These are phyloP conservation scores for Capillidium heterosporum DNA, from an alignment of 371 early-diverging fungal genomes.

Conservation along the genomic window DNA sequence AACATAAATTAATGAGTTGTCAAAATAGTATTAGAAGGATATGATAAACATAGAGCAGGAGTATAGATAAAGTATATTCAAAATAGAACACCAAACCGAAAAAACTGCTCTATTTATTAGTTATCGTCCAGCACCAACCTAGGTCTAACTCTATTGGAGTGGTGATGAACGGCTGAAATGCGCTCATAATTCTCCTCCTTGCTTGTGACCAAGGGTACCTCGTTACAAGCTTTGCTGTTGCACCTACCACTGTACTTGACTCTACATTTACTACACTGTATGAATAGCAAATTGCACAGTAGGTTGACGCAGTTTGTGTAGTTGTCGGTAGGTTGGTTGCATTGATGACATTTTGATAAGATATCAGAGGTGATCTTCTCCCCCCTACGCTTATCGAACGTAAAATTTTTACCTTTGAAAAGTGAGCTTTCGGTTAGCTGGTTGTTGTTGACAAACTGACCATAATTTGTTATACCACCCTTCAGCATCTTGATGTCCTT, in stretches of 20 bases:
- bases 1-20: too few species aligned
- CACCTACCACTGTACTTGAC: conserved; percentile 37
- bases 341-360: conserved; percentile 40
- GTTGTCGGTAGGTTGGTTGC: conserved; percentile 39
- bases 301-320: conserved; percentile 46
- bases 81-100: too few species aligned
- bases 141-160: background rate
- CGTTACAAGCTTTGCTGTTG: conserved; percentile 30
- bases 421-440: conserved; percentile 17
- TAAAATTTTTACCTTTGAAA: conserved; percentile 58
- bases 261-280: conserved; percentile 40
- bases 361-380: conserved; percentile 48
- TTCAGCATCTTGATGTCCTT: conserved; percentile 44
- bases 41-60: too few species aligned
- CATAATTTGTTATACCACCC: conserved; percentile 66
- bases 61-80: too few species aligned
- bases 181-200: conserved; percentile 5
- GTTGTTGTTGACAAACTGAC: conserved; percentile 26
- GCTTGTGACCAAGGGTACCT: conserved; percentile 16
- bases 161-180: background rate
- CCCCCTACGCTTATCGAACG: conserved; percentile 55
- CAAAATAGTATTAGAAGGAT: too few species aligned
- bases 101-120: too few species aligned
- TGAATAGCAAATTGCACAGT: conserved; percentile 44
- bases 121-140: too few species aligned